Evolutionary conservation across 2,329 filamentous ascomycete species (phyloP).

Genomic region (Colletotrichum ledebouriae): DNA sequence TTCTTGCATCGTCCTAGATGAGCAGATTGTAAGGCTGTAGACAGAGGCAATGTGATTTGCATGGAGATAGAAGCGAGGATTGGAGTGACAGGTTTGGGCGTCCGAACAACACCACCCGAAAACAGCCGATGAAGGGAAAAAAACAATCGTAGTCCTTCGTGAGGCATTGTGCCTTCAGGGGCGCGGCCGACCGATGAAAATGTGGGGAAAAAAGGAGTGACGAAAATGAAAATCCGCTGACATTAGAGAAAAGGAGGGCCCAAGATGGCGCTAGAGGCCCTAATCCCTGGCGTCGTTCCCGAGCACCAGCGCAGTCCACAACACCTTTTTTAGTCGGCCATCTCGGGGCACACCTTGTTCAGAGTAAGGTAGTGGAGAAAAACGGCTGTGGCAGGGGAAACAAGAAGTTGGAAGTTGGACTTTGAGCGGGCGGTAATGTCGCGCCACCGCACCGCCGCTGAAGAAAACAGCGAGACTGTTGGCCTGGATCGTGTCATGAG

Average conservation of each 20-base stretch:
- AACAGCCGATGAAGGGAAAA: not conserved
- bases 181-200: not conserved
- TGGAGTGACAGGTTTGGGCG: conserved; percentile 37
- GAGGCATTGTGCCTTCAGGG: conserved; percentile 5
- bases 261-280: conserved; percentile 16
- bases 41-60: not conserved
- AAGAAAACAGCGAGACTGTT: conserved; percentile 20
- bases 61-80: not conserved
- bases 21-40: not conserved
- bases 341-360: conserved; percentile 30
- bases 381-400: conserved; percentile 12
- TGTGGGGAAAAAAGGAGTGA: not conserved
- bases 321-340: conserved; percentile 20
- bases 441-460: conserved; percentile 32
- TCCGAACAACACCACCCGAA: conserved; percentile 19
- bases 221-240: not conserved
- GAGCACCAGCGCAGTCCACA: conserved; percentile 18
- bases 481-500: conserved; percentile 20
- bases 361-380: conserved; percentile 32
- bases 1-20: not conserved
- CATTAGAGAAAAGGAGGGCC: not conserved
- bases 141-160: not conserved
- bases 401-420: conserved; percentile 38
- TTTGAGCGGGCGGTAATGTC: conserved; percentile 18
- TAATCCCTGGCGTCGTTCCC: conserved; percentile 33